Percentiles rank a stretch among this genome's conserved stretches.
Conservation (phyloP, 1,284 basidiomycete genomes). For the Tilletia setariae region DNA sequence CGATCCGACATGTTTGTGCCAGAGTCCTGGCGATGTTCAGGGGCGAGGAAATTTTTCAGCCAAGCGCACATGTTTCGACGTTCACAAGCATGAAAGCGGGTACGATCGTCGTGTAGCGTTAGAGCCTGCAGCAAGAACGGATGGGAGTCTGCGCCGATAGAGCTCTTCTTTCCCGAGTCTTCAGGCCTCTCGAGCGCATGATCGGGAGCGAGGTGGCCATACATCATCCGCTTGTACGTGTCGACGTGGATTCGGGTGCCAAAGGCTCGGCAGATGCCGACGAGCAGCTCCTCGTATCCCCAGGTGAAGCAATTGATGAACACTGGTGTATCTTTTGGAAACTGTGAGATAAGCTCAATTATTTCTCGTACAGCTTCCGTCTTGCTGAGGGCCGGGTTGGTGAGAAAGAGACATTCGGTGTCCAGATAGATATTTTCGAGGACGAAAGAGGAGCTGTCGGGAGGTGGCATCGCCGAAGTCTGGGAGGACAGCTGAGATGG, state of each 20-base stretch:
- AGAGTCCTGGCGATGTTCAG: too few relatives aligned
- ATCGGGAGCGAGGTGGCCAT: conserved; percentile 58
- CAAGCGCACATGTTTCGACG: conserved; percentile 67
- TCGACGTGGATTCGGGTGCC: conserved; percentile 75
- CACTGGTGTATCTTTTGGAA: conserved; percentile 67
- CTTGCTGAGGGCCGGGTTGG: conserved; percentile 27
- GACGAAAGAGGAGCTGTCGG: background rate
- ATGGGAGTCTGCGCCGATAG: conserved; percentile 47
- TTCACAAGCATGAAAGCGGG: conserved; percentile 89
- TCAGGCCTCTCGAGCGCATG: background rate
- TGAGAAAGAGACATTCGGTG: conserved; percentile 62
- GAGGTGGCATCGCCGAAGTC: background rate
- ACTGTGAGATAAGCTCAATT: conserved; percentile 60
- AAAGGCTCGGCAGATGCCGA: conserved; percentile 32
- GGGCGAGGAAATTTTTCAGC: background rate
- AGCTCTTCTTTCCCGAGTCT: background rate
- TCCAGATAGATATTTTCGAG: conserved; percentile 83
- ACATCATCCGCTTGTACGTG: conserved; percentile 74
- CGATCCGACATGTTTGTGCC: too few relatives aligned
- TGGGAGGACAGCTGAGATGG: background rate
- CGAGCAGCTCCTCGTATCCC: conserved; percentile 60
- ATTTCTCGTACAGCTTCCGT: conserved; percentile 61
- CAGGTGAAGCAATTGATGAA: conserved; percentile 91
- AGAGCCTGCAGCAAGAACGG: conserved; percentile 66
- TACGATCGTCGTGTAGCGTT: conserved; percentile 63